Evolutionary conservation across 352 stramenopile genomes (phyloP).

Genomic region (Phytophthora tubulina): DNA sequence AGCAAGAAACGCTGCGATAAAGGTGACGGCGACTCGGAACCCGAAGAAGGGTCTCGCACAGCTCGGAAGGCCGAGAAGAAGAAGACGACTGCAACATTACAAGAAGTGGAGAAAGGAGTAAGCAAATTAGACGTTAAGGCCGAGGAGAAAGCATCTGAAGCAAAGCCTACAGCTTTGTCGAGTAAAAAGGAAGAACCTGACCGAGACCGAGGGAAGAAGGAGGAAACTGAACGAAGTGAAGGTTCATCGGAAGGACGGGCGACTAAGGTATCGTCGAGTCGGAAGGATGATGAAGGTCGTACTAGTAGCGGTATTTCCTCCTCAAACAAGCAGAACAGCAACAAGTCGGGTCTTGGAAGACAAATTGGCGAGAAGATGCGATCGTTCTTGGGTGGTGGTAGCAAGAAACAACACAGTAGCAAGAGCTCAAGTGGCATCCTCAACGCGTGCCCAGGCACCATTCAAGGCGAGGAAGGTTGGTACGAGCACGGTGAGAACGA

Average conservation of each 20-base stretch:
- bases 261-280: conserved; percentile 34
- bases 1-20: conserved; percentile 59
- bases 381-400: conserved; percentile 74
- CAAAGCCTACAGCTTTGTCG: conserved; percentile 14
- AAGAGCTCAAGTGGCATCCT: conserved; percentile 84
- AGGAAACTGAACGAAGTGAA: conserved; percentile 37
- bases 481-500: conserved; percentile 90
- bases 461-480: conserved; percentile 88
- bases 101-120: conserved; percentile 48
- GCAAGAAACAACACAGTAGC: conserved; percentile 69
- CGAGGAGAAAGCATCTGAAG: conserved; percentile 33
- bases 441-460: conserved; percentile 80
- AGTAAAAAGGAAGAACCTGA: conserved; percentile 33
- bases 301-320: conserved; percentile 41
- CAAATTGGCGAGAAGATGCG: conserved; percentile 88
- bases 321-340: conserved; percentile 39
- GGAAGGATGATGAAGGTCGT: conserved; percentile 70
- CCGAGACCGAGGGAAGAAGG: conserved; percentile 31
- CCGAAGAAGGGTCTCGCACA: conserved; percentile 37
- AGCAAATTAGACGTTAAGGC: conserved; percentile 47
- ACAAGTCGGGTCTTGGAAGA: conserved; percentile 64
- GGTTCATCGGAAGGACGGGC: conserved; percentile 36
- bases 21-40: conserved; percentile 40
- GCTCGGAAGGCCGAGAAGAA: conserved; percentile 49
- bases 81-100: conserved; percentile 24